phyloP scores from a whole-genome alignment of 2,329 filamentous ascomycete species.

The Lasiodiplodia sp. region DNA sequence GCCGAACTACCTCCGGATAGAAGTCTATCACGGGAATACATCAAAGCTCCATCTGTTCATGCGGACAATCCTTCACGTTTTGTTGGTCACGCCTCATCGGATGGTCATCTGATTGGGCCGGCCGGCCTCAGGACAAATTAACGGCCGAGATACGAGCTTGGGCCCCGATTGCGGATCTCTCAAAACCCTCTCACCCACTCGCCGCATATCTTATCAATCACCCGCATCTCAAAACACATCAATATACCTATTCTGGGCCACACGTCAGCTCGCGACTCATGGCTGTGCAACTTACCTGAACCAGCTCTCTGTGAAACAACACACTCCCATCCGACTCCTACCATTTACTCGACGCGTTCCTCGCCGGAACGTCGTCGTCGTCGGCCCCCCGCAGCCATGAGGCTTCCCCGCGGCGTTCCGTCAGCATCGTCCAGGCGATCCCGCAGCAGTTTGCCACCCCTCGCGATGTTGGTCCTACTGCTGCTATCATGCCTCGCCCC shows the following conservation, averaged over 20 bases:
- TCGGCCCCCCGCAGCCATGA: background rate
- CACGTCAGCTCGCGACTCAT: background rate
- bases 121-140: background rate
- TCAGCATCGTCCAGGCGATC: background rate
- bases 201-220: conserved; percentile 24
- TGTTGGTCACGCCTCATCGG: background rate
- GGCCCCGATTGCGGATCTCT: conserved; percentile 5
- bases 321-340: background rate
- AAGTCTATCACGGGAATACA: background rate
- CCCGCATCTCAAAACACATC: conserved; percentile 3
- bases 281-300: conserved; percentile 7
- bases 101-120: conserved; percentile 7
- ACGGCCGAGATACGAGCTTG: conserved; percentile 6
- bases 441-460: background rate
- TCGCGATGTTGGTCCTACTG: background rate
- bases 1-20: background rate
- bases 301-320: background rate
- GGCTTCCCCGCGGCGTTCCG: background rate
- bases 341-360: background rate
- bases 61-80: background rate
- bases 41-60: background rate
- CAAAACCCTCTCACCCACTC: background rate
- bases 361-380: background rate
- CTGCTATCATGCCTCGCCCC: background rate
- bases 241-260: background rate